These are phyloP conservation scores for Kodamaea jinghongensis DNA, from an alignment of 805 yeast genomes.

Conservation along the genomic window DNA sequence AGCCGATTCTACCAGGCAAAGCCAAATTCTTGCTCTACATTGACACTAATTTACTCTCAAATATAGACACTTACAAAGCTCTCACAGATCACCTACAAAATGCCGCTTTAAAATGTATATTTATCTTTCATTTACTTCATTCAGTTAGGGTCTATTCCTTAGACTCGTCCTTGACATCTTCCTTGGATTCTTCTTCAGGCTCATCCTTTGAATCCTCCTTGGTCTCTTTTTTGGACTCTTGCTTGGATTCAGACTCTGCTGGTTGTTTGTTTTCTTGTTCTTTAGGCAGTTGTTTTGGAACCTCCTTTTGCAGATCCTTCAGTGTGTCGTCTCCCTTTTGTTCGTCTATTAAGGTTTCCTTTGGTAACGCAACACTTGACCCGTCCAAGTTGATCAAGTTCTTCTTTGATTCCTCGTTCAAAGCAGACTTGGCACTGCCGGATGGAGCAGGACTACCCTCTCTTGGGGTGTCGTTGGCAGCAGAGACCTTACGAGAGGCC, in stretches of 20 bases:
- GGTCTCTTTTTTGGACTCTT: constrained; percentile 7
- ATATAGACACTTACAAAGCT: not conserved
- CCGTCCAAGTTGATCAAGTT: constrained; percentile 29
- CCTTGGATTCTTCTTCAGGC: constrained; percentile 4
- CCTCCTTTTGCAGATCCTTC: constrained; percentile 3
- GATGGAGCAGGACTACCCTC: constrained; percentile 12
- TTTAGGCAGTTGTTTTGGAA: constrained; percentile 3
- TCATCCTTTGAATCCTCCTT: constrained; percentile 8
- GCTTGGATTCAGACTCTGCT: constrained; percentile 9
- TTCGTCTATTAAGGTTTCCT: constrained; percentile 43
- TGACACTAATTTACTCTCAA: too few species aligned
- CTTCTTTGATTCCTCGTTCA: constrained; percentile 9
- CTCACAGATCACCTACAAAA: not conserved
- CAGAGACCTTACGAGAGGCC: constrained; percentile 7
- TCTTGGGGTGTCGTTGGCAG: constrained; percentile 13
- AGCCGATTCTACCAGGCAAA: too few species aligned
- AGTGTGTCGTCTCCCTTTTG: constrained; percentile 6
- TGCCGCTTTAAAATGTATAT: not conserved
- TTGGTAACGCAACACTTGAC: constrained; percentile 31
- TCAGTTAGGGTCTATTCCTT: constrained; percentile 1
- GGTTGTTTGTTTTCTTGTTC: constrained; percentile 9
- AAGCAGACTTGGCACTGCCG: constrained; percentile 8
- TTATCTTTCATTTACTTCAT: too few species aligned
- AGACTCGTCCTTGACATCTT: constrained; percentile 1
- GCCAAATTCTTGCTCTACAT: too few species aligned